Base-by-base conservation (phyloP, 805 yeast genomes). In the Barnettozyma siamensis region DNA sequence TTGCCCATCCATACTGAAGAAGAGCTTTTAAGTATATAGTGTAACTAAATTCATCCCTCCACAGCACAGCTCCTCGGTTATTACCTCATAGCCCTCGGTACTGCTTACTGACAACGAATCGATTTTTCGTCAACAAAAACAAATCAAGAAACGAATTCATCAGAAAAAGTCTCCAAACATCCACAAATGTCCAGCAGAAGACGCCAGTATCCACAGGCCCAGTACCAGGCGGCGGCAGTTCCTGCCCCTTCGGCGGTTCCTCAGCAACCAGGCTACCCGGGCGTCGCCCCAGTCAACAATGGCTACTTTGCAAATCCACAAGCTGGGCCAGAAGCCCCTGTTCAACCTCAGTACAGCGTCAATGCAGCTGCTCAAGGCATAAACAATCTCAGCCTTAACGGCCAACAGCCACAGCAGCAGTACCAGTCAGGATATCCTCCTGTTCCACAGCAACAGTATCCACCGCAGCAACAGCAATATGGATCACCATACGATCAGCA, bases 171-270 rank as follows among this genome's bases (percentile, higher is more conserved):
- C 15, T 19, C 15, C 26, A 38, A 16, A 20, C 18, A 34, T 9
- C 29, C 29, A n/a, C 15, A 30, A 33, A 55, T 56, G 62, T 56
- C 63, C 33, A 46, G 47, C 42, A 58, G 48, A 41, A 58, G 61
- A 51, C 59, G 64, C 44, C 62, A 59, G 26, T 59, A 59, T 37
- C 64, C 64, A 43, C 51, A 57, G 44, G 60, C 57, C 21, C 57
- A 56, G 45, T 51, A 49, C 46, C 53, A 47, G 37, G 40, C 41
- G 20, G 43, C 33, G 20, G 38, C 45, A 23, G 40, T 42, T 29
- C 43, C 43, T 7, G 40, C 45, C 11, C 45, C 40, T 21, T 33
- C 29, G 33, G 38, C 29, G 33, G 38, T 28, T 21, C 15, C 17
- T 12, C 27, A 16, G 32, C 32, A 24, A 37, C 41, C 26, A 41